Evolutionary conservation across 495 filamentous ascomycete genomes (phyloP).

Genomic region (Penicillium parvum): DNA sequence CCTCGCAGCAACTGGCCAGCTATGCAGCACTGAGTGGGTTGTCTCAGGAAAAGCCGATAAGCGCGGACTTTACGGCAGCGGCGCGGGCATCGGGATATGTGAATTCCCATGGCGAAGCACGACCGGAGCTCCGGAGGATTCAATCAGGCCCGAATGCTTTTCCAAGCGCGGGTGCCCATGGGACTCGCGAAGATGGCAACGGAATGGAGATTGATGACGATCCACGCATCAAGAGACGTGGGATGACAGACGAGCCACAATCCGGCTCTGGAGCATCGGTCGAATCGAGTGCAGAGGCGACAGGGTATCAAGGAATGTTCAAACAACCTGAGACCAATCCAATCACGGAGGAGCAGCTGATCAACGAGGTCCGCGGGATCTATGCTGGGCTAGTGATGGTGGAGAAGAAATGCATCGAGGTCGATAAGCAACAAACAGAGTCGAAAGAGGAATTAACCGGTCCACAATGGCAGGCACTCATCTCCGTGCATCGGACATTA

Average conservation of each 20-base stretch:
- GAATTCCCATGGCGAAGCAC: background rate
- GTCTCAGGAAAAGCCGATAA: background rate
- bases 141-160: constrained; percentile 6
- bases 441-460: constrained; percentile 43
- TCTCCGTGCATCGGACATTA: constrained; percentile 66
- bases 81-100: background rate
- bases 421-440: constrained; percentile 57
- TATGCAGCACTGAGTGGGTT: background rate
- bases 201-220: background rate
- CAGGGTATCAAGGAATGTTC: constrained; percentile 45
- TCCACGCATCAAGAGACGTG: background rate
- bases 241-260: constrained; percentile 11
- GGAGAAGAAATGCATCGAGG: constrained; percentile 72
- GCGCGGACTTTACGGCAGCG: background rate
- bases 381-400: constrained; percentile 76
- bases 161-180: background rate
- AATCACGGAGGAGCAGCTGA: constrained; percentile 72
- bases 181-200: background rate
- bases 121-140: constrained; percentile 2
- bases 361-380: constrained; percentile 64
- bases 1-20: background rate
- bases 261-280: constrained; percentile 4
- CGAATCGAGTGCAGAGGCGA: constrained; percentile 13
- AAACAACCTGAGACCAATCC: constrained; percentile 59
- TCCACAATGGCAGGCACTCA: constrained; percentile 69